Evolutionary conservation across 2,329 filamentous ascomycete genomes (phyloP).

Genomic region (Tolypocladium album): DNA sequence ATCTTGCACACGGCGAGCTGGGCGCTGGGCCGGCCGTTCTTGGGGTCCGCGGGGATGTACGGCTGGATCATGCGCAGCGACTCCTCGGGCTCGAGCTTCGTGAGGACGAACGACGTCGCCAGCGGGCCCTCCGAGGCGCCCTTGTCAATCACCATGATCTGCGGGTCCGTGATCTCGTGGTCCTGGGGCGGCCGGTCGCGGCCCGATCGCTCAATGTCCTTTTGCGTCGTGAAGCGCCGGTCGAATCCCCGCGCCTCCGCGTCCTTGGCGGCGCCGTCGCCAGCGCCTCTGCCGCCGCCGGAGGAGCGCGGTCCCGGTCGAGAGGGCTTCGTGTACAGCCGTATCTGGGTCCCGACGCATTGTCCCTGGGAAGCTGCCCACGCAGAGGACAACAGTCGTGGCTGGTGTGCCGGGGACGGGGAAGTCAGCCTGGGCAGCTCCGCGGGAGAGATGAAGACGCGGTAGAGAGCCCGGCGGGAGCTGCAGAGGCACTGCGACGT

Average conservation of each 20-base stretch:
- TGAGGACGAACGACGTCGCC: constrained; percentile 28
- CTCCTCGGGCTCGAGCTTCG: constrained; percentile 20
- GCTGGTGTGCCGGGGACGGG: not conserved
- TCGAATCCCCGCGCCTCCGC: constrained; percentile 15
- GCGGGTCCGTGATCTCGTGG: constrained; percentile 30
- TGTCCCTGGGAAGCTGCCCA: not conserved
- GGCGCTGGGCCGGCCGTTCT: constrained; percentile 8
- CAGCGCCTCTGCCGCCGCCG: not conserved
- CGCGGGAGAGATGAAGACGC: constrained; percentile 28
- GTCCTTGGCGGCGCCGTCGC: constrained; percentile 1
- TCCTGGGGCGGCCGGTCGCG: constrained; percentile 30
- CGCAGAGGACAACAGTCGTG: not conserved
- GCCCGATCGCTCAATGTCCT: constrained; percentile 20
- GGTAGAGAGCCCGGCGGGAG: constrained; percentile 33
- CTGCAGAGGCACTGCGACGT: constrained; percentile 28
- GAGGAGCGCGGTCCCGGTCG: not conserved
- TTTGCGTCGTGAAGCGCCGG: constrained; percentile 23
- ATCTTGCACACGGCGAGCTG: constrained; percentile 59
- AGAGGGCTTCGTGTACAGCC: not conserved
- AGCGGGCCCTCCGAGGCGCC: constrained; percentile 28
- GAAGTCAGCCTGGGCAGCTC: not conserved
- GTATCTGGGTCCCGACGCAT: not conserved
- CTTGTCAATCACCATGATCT: constrained; percentile 29
- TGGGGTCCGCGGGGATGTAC: constrained; percentile 20
- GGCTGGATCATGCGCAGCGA: constrained; percentile 31